Conservation (phyloP, 768 basidiomycete species). For the Auriculariales sp. region DNA sequence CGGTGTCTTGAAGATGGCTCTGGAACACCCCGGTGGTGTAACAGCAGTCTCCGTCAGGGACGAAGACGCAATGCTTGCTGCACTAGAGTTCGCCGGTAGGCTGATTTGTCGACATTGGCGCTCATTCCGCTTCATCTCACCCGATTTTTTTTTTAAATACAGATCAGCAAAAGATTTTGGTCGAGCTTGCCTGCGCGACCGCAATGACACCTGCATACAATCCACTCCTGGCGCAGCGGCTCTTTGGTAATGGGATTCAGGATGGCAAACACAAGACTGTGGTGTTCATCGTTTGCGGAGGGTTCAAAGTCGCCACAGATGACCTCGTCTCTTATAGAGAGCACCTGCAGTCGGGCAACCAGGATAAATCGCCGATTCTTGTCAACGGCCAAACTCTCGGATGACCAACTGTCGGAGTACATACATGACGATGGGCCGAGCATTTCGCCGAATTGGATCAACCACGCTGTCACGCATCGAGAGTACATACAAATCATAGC, state of each 20-base stretch:
- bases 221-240: constrained; percentile 33
- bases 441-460: too few relatives aligned
- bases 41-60: constrained; percentile 50
- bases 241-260: constrained; percentile 30
- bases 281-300: constrained; percentile 61
- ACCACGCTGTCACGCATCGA: too few relatives aligned
- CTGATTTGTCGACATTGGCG: constrained; percentile 13
- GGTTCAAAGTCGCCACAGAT: constrained; percentile 47
- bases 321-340: constrained; percentile 34
- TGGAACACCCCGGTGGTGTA: constrained; percentile 42
- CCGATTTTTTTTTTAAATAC: not conserved
- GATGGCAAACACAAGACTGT: constrained; percentile 21
- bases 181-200: constrained; percentile 62
- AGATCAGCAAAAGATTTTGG: constrained; percentile 67
- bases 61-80: constrained; percentile 51
- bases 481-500: too few relatives aligned
- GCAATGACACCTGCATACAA: constrained; percentile 56
- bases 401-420: too few relatives aligned
- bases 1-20: constrained; percentile 47
- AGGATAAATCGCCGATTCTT: too few relatives aligned
- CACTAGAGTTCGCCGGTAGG: constrained; percentile 46
- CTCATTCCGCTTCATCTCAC: too few relatives aligned
- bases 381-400: too few relatives aligned
- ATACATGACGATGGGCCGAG: too few relatives aligned
- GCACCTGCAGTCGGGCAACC: too few relatives aligned